Base-by-base conservation (phyloP, 192 early-diverging fungal genomes). In the Podila epigama region DNA sequence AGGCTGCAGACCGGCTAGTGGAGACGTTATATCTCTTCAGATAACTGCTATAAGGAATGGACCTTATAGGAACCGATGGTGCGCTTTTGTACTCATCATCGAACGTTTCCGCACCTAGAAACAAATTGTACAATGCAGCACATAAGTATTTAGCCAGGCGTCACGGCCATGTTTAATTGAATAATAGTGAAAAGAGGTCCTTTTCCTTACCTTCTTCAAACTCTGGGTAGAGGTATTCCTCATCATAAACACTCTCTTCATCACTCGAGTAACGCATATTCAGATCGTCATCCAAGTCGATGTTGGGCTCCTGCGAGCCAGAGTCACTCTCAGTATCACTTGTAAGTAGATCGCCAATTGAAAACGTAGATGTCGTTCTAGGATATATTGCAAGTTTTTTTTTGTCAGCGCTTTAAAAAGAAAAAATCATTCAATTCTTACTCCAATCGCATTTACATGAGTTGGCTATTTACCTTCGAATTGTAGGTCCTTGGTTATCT, bases 21-120 rank as follows among this genome's bases (percentile, higher is more conserved):
- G 75, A 62, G 13, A 86, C 68, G 25, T 51, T 51, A 58, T 83
- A 87, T n/a, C 86, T 51, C 29, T 77, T 85, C 10, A 89, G 82
- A 51, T 87, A 89, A 22, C 71, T 79, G 28, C 86, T 82, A 58
- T 89, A 89, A 5, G 88, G 86, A 61, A 89, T 89, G 20, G 87
- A 87, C 56, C 77, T 67, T 36, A 63, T 50, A 3, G 73, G 73
- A 13, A 51, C 33, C 9, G 73, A 58, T 1, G 73, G 66, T 39
- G 40, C 29, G 13, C 4, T 77, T 16, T 61, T 61, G 54, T 58
- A 54, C 62, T 77, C 66, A 16, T 58, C 40, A 18, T 68, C 73
- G 25, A 22, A 48, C n/a, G 44, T 18, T 5, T 51, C 57, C 0
- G 44, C 15, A 29, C 33, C 73, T 75, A 51, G n/a, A n/a, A n/a